Conservation (phyloP, 768 basidiomycete genomes). For the Lepiota subincarnata region DNA sequence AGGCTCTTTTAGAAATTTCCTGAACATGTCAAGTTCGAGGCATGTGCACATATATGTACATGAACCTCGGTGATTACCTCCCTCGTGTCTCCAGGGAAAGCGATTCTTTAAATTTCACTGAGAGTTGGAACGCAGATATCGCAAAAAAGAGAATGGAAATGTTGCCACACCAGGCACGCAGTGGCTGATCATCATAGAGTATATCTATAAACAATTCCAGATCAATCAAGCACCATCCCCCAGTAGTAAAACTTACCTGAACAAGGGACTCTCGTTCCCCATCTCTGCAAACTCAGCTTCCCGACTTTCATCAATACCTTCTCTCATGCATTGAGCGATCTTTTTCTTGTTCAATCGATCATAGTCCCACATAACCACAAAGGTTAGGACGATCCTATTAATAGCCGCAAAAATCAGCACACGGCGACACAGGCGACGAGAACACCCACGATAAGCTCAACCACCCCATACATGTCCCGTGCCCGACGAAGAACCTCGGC, state of each 20-base stretch:
- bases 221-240: background rate
- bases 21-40: no score
- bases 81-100: no score
- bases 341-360: conserved; percentile 46
- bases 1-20: no score
- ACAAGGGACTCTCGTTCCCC: conserved; percentile 54
- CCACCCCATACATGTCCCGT: conserved; percentile 32
- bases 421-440: background rate
- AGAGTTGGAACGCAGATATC: no score
- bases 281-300: conserved; percentile 41
- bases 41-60: no score
- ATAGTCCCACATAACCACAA: conserved; percentile 47
- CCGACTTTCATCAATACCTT: conserved; percentile 37
- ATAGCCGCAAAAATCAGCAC: background rate
- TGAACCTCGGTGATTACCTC: no score
- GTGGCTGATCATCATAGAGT: no score
- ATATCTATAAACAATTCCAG: no score
- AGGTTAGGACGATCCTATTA: conserved; percentile 30
- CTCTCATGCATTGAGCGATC: conserved; percentile 36
- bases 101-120: no score
- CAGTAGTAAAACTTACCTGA: conserved; percentile 33
- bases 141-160: no score
- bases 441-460: conserved; percentile 28
- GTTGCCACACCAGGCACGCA: no score
- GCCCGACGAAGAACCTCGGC: conserved; percentile 35